A percentile compares a stretch with the other conserved stretches of the same genome.
Conservation (phyloP, 257 asterid genomes). For the Lavandula angustifolia region DNA sequence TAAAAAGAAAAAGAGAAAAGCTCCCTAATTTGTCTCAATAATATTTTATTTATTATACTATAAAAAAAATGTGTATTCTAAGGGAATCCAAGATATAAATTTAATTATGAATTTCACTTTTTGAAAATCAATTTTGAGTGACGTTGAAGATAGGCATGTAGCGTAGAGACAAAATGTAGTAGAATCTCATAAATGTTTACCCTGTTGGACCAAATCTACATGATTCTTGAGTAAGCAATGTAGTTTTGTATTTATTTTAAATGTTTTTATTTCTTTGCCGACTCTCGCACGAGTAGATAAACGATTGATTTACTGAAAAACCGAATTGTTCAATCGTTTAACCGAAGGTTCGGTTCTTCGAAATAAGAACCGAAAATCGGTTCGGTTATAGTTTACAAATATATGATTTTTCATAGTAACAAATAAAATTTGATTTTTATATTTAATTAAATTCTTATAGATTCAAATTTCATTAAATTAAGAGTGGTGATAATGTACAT, state of each 20-base stretch:
- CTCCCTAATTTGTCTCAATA: constrained; percentile 15
- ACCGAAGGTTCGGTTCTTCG: no score
- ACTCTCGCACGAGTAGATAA: constrained; percentile 29
- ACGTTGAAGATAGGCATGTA: constrained; percentile 38
- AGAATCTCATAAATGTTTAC: constrained; percentile 16
- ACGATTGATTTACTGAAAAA: no score
- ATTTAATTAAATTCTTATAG: no score
- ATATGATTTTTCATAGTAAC: no score
- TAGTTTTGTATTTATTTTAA: neutral
- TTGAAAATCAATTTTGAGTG: constrained; percentile 28
- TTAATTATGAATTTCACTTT: neutral
- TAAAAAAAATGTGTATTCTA: neutral
- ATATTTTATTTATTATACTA: constrained; percentile 1
- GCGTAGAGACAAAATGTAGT: constrained; percentile 21
- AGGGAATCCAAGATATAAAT: constrained; percentile 11
- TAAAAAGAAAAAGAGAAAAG: neutral
- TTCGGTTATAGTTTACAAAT: no score
- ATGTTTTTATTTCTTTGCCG: constrained; percentile 2
- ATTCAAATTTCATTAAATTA: no score
- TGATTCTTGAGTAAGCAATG: constrained; percentile 31
- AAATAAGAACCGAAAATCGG: no score
- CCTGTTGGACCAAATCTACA: constrained; percentile 19
- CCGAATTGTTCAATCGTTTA: no score
- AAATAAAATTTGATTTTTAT: no score
- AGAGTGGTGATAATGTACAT: neutral